Percentiles rank a stretch among this genome's conserved stretches.
phyloP scores from a whole-genome alignment of 2,329 filamentous ascomycete genomes.

The Calonectria naviculata region DNA sequence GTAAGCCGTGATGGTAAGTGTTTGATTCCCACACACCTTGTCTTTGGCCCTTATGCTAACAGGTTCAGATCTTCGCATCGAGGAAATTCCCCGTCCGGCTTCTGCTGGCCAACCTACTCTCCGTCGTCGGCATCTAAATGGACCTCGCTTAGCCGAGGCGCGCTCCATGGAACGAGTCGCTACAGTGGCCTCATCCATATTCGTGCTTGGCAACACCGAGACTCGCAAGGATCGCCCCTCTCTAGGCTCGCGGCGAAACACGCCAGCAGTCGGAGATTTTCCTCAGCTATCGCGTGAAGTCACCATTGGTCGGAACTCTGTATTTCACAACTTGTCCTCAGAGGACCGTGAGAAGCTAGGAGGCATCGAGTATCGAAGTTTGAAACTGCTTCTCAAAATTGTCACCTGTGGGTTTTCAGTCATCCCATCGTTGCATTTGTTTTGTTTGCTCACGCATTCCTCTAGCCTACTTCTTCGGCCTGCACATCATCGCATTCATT shows the following conservation, averaged over 20 bases:
- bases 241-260: constrained; percentile 21
- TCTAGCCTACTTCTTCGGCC: constrained; percentile 58
- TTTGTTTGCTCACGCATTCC: background rate
- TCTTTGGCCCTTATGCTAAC: background rate
- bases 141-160: constrained; percentile 41
- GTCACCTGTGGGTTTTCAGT: constrained; percentile 45
- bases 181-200: constrained; percentile 50
- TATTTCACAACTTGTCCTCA: constrained; percentile 55
- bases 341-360: constrained; percentile 58
- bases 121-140: constrained; percentile 38
- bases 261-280: constrained; percentile 40
- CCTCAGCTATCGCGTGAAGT: constrained; percentile 54
- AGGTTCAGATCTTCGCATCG: constrained; percentile 33
- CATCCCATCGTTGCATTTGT: accelerated
- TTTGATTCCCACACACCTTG: too few relatives aligned
- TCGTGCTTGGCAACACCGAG: constrained; percentile 48
- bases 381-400: constrained; percentile 62
- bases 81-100: constrained; percentile 23
- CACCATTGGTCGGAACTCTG: constrained; percentile 58
- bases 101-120: constrained; percentile 24
- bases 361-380: constrained; percentile 62
- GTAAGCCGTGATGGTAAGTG: constrained; percentile 34
- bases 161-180: constrained; percentile 50
- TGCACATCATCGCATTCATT: constrained; percentile 59
- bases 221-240: constrained; percentile 23